Base-by-base conservation (phyloP, 2,329 filamentous ascomycete genomes). In the Neonectria magnoliae region DNA sequence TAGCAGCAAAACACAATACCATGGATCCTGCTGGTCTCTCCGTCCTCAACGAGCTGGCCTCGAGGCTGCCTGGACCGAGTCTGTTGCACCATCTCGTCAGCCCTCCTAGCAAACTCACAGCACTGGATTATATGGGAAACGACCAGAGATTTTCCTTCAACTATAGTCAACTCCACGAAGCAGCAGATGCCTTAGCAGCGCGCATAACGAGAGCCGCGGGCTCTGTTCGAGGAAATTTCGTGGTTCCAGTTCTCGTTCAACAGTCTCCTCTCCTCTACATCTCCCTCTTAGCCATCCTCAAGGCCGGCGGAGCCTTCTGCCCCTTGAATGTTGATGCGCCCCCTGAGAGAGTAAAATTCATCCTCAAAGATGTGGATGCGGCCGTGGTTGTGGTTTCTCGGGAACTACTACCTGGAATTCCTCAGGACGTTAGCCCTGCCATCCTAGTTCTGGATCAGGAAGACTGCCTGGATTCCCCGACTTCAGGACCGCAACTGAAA, bases 231-330 rank as follows among this genome's bases (percentile, higher is more conserved):
- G 38, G 56, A 25, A 80, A 82, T 52, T 77, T 84, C 16, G 79
- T 97, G 38, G 84, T 97, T 41, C 94, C 94, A 0, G 81, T 97
- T 2, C 84, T 97, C 20, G 79, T 97, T 16, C 90, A 91, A 2
- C 94, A 97, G 79, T 91, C 88, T 14, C 88, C 90, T 10, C 85
- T 90, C 51, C 84, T 98, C 25, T 97, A 97, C 77, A 84, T 96
- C 61, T 85, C 92, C 1, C 86, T 93, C 66, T 78, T 97, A 48
- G 93, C 91, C 4, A 87, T 95, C 57, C 82, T 97, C 51, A 94
- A 94, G 77, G 89, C 90, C 13, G 94, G 94, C 7, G 92, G 87
- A 38, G 93, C 93, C 0, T 97, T 97, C 72, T 97, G 94, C 69
- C 94, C 94, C 0, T 81, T 98, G 60, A 91, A 91, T 65, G 84